These are phyloP conservation scores for Didymella exigua DNA, from an alignment of 2,329 filamentous ascomycete species.

Conservation along the genomic window DNA sequence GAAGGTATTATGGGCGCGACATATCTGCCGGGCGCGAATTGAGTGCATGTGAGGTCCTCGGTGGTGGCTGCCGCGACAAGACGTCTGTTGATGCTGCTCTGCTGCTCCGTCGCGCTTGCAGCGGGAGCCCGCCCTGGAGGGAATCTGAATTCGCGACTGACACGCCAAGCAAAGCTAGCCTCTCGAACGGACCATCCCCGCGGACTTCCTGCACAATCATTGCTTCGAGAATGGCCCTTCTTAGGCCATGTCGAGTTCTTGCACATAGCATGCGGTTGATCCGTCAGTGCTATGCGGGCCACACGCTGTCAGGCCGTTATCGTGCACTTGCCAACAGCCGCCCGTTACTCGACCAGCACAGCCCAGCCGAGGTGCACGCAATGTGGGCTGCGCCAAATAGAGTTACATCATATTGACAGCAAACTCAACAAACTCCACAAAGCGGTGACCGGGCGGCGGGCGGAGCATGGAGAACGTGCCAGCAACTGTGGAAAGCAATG, in stretches of 20 bases:
- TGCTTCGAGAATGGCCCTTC: conserved; percentile 1
- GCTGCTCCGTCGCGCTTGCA: conserved; percentile 4
- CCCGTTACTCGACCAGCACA: not conserved
- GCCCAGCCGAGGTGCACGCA: conserved; percentile 2
- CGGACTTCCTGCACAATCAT: conserved; percentile 16
- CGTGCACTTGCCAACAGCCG: not conserved
- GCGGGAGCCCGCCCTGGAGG: too few relatives aligned
- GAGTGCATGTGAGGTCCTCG: conserved; percentile 36
- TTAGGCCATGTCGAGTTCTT: not conserved
- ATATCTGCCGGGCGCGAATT: conserved; percentile 32
- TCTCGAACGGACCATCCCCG: conserved; percentile 17
- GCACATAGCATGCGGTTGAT: not conserved
- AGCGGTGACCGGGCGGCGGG: conserved; percentile 14
- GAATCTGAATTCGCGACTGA: conserved; percentile 8
- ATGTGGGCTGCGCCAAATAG: conserved; percentile 14
- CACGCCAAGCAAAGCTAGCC: conserved; percentile 28
- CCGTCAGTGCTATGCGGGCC: not conserved
- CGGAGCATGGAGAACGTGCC: conserved; percentile 23
- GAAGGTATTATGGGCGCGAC: conserved; percentile 43
- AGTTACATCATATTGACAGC: conserved; percentile 29
- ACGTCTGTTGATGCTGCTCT: conserved; percentile 3
- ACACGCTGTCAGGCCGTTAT: not conserved
- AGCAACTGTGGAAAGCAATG: conserved; percentile 21
- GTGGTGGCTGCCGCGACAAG: conserved; percentile 9
- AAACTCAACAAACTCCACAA: conserved; percentile 17